Percentiles rank a stretch among this genome's conserved stretches.
These are phyloP conservation scores for Boletales sp. DNA, from an alignment of 768 basidiomycete species.

Conservation along the genomic window DNA sequence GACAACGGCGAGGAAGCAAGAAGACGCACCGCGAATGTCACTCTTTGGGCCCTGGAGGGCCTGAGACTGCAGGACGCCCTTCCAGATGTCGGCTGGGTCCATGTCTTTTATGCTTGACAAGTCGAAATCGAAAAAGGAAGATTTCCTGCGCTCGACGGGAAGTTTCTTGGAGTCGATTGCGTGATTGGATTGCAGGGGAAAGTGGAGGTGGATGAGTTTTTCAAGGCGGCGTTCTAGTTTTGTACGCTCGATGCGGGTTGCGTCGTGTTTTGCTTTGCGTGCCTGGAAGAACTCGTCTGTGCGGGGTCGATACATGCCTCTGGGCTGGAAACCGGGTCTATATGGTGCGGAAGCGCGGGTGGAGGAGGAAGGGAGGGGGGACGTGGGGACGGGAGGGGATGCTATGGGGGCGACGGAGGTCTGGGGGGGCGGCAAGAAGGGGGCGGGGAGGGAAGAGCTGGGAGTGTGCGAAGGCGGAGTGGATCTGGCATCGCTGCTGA, in stretches of 20 bases:
- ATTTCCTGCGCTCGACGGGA: slow-evolving; percentile 41
- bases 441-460: background rate
- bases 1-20: background rate
- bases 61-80: slow-evolving; percentile 49
- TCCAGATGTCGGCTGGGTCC: slow-evolving; percentile 69
- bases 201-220: slow-evolving; percentile 78
- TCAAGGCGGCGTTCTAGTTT: slow-evolving; percentile 85
- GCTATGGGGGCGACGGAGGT: slow-evolving; percentile 9
- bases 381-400: slow-evolving; percentile 20
- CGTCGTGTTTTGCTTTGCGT: slow-evolving; percentile 36
- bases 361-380: slow-evolving; percentile 20
- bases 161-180: slow-evolving; percentile 7
- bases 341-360: slow-evolving; percentile 56
- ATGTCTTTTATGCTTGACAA: slow-evolving; percentile 52
- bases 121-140: slow-evolving; percentile 74
- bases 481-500: no score
- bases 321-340: slow-evolving; percentile 91
- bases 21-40: slow-evolving; percentile 61
- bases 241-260: slow-evolving; percentile 70
- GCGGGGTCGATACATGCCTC: slow-evolving; percentile 71
- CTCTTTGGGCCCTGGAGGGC: slow-evolving; percentile 45
- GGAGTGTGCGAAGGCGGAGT: no score
- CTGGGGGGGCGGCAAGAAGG: slow-evolving; percentile 1
- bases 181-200: slow-evolving; percentile 37
- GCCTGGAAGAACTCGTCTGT: slow-evolving; percentile 74